A percentile compares a stretch with the other conserved stretches of the same genome.
phyloP scores from a whole-genome alignment of 2,329 filamentous ascomycete genomes.

The Tolypocladium guangdongense region DNA sequence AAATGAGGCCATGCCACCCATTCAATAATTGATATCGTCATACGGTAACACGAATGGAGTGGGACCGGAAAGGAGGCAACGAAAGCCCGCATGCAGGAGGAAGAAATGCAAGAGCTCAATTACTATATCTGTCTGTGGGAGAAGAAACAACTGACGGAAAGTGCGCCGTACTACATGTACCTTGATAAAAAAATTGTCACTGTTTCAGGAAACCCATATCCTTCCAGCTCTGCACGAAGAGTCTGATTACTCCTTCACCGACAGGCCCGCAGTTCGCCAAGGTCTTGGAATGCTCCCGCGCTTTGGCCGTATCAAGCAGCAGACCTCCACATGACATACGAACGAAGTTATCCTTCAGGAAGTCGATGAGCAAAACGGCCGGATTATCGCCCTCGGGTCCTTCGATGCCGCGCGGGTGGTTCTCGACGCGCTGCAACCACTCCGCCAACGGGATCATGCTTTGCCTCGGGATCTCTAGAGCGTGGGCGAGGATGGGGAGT shows the following conservation, averaged over 20 bases:
- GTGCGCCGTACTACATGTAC: too few relatives aligned
- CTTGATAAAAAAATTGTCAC: neutral
- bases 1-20: too few relatives aligned
- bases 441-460: slow-evolving; percentile 1
- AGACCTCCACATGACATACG: slow-evolving; percentile 7
- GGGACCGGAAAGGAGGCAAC: too few relatives aligned
- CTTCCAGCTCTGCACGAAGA: neutral
- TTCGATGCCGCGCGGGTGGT: neutral
- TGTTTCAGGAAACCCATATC: neutral
- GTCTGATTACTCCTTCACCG: neutral
- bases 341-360: slow-evolving; percentile 3
- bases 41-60: too few relatives aligned
- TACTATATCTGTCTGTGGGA: too few relatives aligned
- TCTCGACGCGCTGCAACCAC: slow-evolving; percentile 2
- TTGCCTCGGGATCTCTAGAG: neutral
- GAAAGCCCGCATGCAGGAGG: too few relatives aligned
- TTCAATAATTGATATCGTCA: too few relatives aligned
- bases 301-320: slow-evolving; percentile 2
- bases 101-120: too few relatives aligned
- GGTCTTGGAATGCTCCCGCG: slow-evolving; percentile 4
- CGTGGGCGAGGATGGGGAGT: slow-evolving; percentile 1
- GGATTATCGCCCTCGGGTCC: slow-evolving; percentile 2
- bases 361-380: slow-evolving; percentile 3
- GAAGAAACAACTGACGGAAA: too few relatives aligned
- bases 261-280: neutral